Percentiles rank a stretch among this genome's conserved stretches.
Conservation (phyloP, 495 filamentous ascomycete genomes). For the Hypoxylon intermedium region DNA sequence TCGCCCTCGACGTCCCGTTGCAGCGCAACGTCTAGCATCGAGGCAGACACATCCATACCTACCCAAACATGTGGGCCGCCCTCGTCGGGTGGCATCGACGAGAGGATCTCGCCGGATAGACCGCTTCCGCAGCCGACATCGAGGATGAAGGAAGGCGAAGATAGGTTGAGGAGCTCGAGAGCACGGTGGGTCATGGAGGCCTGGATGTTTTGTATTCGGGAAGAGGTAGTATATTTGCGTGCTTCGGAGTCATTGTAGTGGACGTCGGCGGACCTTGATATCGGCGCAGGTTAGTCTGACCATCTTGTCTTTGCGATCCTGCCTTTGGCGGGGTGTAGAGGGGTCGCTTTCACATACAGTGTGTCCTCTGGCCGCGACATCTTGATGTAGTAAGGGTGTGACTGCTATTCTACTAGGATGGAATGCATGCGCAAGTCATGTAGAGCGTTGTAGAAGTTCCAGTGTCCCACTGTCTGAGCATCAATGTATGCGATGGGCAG, state of each 20-base stretch:
- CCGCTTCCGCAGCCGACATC: slow-evolving; percentile 96
- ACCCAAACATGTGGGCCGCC: slow-evolving; percentile 92
- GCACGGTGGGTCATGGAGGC: slow-evolving; percentile 92
- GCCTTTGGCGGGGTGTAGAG: slow-evolving; percentile 21
- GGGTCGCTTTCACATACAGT: slow-evolving; percentile 65
- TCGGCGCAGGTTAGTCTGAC: slow-evolving; percentile 20
- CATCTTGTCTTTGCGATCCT: slow-evolving; percentile 27
- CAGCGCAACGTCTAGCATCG: slow-evolving; percentile 90
- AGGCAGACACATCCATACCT: slow-evolving; percentile 91
- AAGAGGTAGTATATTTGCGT: slow-evolving; percentile 95
- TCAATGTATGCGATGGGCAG: no score
- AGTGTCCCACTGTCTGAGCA: no score
- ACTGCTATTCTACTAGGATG: no score
- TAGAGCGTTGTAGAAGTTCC: no score
- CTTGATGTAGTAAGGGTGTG: no score
- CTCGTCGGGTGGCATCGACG: slow-evolving; percentile 65
- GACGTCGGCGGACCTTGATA: slow-evolving; percentile 82
- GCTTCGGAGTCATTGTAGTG: slow-evolving; percentile 97
- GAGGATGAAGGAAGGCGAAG: slow-evolving; percentile 83
- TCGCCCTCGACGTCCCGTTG: slow-evolving; percentile 93
- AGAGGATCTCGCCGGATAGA: slow-evolving; percentile 91
- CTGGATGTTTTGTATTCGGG: slow-evolving; percentile 93
- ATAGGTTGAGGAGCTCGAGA: slow-evolving; percentile 84
- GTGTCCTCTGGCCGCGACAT: slow-evolving; percentile 98
- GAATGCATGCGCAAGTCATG: no score